These are phyloP conservation scores for Knoxdaviesia proteae DNA, from an alignment of 2,329 filamentous ascomycete genomes.

Conservation along the genomic window DNA sequence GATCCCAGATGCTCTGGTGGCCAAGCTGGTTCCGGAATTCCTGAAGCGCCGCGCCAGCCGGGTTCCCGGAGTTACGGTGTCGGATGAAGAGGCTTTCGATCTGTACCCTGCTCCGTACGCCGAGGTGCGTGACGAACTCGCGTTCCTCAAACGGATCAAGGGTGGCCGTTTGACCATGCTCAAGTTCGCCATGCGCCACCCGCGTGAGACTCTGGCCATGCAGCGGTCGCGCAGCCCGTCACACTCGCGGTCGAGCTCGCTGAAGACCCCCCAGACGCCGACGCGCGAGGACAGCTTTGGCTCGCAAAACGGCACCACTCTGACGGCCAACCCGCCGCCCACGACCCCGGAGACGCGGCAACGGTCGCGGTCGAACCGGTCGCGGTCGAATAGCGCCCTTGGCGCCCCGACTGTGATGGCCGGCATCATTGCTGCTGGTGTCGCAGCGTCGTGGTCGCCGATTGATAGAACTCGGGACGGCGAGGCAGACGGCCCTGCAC, in stretches of 20 bases:
- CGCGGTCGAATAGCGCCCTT: conserved; percentile 48
- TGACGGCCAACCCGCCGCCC: conserved; percentile 14
- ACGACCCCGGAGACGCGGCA: conserved; percentile 39
- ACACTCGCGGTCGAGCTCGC: conserved; percentile 42
- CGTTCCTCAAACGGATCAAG: conserved; percentile 60
- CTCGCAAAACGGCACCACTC: conserved; percentile 26
- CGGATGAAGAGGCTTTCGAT: conserved; percentile 43
- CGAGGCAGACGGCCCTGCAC: conserved; percentile 6
- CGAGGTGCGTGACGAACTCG: conserved; percentile 61
- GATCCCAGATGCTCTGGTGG: conserved; percentile 52
- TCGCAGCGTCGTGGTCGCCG: conserved; percentile 60
- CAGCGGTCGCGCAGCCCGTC: conserved; percentile 41
- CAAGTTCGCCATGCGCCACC: conserved; percentile 58
- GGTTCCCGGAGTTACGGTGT: conserved; percentile 36
- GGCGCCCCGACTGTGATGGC: conserved; percentile 63
- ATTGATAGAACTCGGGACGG: conserved; percentile 25
- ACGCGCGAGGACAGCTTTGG: conserved; percentile 31
- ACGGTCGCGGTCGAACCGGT: conserved; percentile 46
- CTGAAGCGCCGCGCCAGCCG: conserved; percentile 25
- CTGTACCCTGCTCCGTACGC: conserved; percentile 51
- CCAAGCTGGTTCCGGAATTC: conserved; percentile 28
- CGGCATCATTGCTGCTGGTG: conserved; percentile 59
- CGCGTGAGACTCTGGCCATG: conserved; percentile 43
- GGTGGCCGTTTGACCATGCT: conserved; percentile 66
- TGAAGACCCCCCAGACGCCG: conserved; percentile 40